Evolutionary conservation across 108 stramenopile species (phyloP).

Genomic region (Nannochloropsis salina): DNA sequence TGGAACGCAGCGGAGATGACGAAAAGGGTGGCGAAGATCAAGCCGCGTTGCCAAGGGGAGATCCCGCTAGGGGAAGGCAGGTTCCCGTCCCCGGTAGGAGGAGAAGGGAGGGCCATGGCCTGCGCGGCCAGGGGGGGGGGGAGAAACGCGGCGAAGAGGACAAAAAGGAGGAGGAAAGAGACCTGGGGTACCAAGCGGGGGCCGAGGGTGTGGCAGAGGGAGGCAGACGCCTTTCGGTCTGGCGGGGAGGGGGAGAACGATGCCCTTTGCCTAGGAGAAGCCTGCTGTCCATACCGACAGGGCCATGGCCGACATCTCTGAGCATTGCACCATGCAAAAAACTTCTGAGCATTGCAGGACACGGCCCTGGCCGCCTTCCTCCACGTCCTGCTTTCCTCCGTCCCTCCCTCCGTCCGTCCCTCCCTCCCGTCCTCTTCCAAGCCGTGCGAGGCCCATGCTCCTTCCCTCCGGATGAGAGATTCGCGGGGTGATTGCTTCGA

Average conservation of each 20-base stretch:
- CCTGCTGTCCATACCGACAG: no score
- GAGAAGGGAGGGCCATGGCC: neutral
- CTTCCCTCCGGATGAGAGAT: no score
- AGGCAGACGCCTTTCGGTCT: no score
- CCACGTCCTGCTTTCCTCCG: neutral
- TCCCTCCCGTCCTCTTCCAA: no score
- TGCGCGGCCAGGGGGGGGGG: neutral
- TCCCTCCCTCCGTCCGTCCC: neutral
- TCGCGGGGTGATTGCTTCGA: no score
- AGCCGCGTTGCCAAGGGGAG: neutral
- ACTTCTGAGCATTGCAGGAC: neutral
- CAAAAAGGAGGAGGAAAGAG: neutral
- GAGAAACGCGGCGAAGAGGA: neutral
- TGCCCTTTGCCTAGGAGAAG: no score
- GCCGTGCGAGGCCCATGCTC: no score
- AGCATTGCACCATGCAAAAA: neutral
- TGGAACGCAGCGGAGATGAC: constrained; percentile 43
- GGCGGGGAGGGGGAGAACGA: no score
- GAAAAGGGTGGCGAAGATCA: constrained; percentile 34
- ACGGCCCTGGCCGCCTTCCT: neutral
- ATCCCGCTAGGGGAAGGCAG: neutral
- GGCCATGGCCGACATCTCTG: neutral
- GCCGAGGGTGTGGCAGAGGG: neutral
- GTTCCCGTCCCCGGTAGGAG: neutral
- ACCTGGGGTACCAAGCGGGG: neutral